A percentile compares a stretch with the other conserved stretches of the same genome.
Evolutionary conservation across 2,329 filamentous ascomycete genomes (phyloP).

Genomic region (Verticillium longisporum): DNA sequence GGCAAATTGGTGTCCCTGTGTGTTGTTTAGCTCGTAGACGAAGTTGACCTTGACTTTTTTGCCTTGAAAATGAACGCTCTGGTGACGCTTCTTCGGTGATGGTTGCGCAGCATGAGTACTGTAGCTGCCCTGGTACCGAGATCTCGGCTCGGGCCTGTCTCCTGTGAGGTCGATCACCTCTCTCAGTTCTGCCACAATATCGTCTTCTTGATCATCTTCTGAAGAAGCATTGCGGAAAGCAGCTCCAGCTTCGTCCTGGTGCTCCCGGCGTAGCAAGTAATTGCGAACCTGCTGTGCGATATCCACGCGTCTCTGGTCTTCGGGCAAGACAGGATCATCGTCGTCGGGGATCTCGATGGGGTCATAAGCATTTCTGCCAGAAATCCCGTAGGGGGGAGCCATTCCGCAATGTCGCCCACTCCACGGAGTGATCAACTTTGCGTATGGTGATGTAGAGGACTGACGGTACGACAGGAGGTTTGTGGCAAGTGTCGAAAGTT

Average conservation of each 20-base stretch:
- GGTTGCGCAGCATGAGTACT: background rate
- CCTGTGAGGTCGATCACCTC: conserved; percentile 27
- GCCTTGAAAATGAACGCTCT: background rate
- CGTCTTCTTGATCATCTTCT: conserved; percentile 6
- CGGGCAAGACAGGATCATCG: background rate
- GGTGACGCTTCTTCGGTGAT: background rate
- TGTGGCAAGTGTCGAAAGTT: too few species aligned
- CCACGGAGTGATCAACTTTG: background rate
- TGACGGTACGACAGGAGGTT: too few species aligned
- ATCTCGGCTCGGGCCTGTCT: conserved; percentile 7
- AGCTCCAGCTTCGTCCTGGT: background rate
- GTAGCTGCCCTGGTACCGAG: background rate
- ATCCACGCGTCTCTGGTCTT: background rate
- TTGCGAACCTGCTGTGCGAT: background rate
- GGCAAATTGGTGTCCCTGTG: conserved; percentile 14
- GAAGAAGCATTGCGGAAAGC: background rate
- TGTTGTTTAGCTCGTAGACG: conserved; percentile 19
- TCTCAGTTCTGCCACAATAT: conserved; percentile 8
- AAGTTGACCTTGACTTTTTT: conserved; percentile 14
- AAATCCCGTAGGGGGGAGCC: background rate
- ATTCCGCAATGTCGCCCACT: background rate
- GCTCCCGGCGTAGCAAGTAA: background rate
- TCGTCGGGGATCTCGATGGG: background rate
- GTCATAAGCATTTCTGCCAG: background rate
- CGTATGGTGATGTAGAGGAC: background rate